Base-by-base conservation (phyloP, 257 asterid species). In the Prunella vulgaris region DNA sequence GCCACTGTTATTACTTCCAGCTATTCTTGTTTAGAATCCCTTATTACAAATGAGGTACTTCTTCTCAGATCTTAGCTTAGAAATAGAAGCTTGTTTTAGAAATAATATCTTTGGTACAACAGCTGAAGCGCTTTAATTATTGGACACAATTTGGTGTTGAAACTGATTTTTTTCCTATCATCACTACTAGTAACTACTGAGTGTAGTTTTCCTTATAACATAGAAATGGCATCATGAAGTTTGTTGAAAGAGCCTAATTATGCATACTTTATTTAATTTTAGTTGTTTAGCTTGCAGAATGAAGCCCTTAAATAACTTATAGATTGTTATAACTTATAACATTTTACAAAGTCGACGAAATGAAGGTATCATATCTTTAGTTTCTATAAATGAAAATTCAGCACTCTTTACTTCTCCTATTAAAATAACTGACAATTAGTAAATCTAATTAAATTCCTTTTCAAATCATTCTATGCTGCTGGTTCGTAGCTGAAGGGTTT, bases 51-150 rank as follows among this genome's bases (percentile, higher is more conserved):
- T 64, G 66, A n/a, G 35, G 24, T 64, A 22, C 58, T 51, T 73
- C 79, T 24, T 74, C 33, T 58, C 66, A 69, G 64, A 69, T 68
- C 70, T 58, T 42, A 42, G 49, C 17, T 3, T 42, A 42, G 49
- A 42, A n/a, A 42, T 42, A 42, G 17, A 42, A 12, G 49, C 15
- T 25, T 69, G 24, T 66, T 57, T 64, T 46, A 30, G 71, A 30
- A 22, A 21, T 53, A 62, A 60, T 30, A 37, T 51, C 17, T 60
- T 51, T 53, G 33, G 28, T 21, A 42, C 62, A 17, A 21, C 14
- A 70, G 64, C 17, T 61, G 59, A 65, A 40, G 66, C 10, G 2
- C 57, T 44, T 24, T 28, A 14, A 56, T 14, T 18, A 14, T 68
- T 38, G 22, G 64, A 25, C 25, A 49, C 46, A 52, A 27, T 64